These are phyloP conservation scores for Stylosanthes scabra DNA, from an alignment of 331 rosid species.

Conservation along the genomic window DNA sequence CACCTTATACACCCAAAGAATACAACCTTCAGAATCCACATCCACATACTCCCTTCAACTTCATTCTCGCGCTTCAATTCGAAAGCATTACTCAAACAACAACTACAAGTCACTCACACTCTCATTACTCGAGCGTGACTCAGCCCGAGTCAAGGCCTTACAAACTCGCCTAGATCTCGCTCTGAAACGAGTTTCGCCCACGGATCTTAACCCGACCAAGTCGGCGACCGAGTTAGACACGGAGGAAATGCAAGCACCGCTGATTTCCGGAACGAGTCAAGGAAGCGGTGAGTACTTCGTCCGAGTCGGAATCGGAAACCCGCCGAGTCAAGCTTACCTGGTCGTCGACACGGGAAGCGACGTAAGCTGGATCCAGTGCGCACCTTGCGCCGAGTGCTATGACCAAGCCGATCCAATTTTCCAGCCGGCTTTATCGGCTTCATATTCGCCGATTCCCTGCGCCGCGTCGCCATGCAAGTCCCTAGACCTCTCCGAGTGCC, in stretches of 20 bases:
- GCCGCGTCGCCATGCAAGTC: conserved; percentile 58
- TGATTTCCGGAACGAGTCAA: conserved; percentile 80
- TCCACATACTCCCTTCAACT: conserved; percentile 52
- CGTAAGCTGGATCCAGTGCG: conserved; percentile 89
- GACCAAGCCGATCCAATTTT: conserved; percentile 85
- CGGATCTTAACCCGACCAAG: conserved; percentile 54
- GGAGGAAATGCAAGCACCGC: conserved; percentile 57
- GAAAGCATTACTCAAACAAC: conserved; percentile 28
- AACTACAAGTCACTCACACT: conserved; percentile 67
- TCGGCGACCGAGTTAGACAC: not conserved
- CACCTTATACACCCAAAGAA: conserved; percentile 30
- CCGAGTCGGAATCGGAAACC: conserved; percentile 81
- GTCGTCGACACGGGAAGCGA: conserved; percentile 91
- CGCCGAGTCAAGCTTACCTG: conserved; percentile 66
- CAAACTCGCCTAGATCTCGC: conserved; percentile 59
- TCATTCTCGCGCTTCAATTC: conserved; percentile 66
- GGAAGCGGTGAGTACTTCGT: conserved; percentile 97
- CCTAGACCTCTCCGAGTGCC: conserved; percentile 77
- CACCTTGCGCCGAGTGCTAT: conserved; percentile 88
- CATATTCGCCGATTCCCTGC: conserved; percentile 66
- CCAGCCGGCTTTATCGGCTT: conserved; percentile 66
- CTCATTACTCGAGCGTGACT: conserved; percentile 80
- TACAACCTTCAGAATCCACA: conserved; percentile 27
- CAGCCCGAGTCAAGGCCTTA: conserved; percentile 72
- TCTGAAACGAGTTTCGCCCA: conserved; percentile 37